Evolutionary conservation across 257 asterid species (phyloP).

Genomic region (Avicennia marina): DNA sequence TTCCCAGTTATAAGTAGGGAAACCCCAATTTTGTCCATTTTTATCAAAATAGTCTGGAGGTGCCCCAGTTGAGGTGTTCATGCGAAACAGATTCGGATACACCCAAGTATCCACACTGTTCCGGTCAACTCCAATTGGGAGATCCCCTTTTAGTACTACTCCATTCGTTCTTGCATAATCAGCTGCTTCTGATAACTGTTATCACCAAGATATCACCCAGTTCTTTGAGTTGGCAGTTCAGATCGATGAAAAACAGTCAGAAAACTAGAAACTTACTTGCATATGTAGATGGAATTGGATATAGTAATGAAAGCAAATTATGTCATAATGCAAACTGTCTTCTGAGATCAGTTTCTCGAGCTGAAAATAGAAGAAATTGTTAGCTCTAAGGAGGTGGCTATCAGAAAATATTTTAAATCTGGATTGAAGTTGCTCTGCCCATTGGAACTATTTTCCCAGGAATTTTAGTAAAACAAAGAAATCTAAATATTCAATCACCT

Average conservation of each 20-base stretch:
- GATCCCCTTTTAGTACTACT: slow-evolving; percentile 92
- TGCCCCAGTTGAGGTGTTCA: slow-evolving; percentile 97
- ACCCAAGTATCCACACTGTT: slow-evolving; percentile 99
- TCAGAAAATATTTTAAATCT: slow-evolving; percentile 5
- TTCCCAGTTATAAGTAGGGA: slow-evolving; percentile 99
- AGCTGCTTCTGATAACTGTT: slow-evolving; percentile 87
- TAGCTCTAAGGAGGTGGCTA: slow-evolving; percentile 1
- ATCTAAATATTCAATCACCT: slow-evolving; percentile 37
- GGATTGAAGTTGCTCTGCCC: not conserved
- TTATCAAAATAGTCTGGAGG: slow-evolving; percentile 98
- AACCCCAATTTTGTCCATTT: slow-evolving; percentile 99
- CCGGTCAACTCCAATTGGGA: slow-evolving; percentile 94
- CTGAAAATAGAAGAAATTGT: slow-evolving; percentile 45
- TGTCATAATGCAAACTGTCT: slow-evolving; percentile 68
- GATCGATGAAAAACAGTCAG: slow-evolving; percentile 2
- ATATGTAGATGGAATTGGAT: slow-evolving; percentile 82
- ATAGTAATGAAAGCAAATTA: slow-evolving; percentile 79
- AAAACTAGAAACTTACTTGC: slow-evolving; percentile 52
- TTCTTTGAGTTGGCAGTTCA: slow-evolving; percentile 17
- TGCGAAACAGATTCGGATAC: slow-evolving; percentile 81
- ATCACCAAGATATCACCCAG: slow-evolving; percentile 16
- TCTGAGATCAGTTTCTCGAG: slow-evolving; percentile 79
- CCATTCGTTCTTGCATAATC: slow-evolving; percentile 83
- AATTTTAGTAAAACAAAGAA: slow-evolving; percentile 6
- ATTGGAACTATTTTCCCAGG: not conserved